Evolutionary conservation across 441 rosid species (phyloP).

Genomic region (Viola pubescens): DNA sequence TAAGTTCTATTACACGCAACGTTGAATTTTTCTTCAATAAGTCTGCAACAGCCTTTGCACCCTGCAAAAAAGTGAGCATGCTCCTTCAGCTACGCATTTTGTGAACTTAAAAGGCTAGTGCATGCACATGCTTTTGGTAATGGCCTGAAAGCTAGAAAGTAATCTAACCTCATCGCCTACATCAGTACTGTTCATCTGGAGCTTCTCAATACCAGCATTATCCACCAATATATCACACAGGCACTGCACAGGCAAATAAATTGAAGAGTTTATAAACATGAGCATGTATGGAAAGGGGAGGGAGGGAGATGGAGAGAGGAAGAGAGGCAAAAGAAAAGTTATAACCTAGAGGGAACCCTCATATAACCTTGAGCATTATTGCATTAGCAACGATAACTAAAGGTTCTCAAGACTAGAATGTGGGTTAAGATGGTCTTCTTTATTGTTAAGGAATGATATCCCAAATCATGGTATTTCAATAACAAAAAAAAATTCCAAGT

Average conservation of each 20-base stretch:
- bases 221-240: slow-evolving; percentile 62
- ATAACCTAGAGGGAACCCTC: too few species aligned
- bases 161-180: slow-evolving; percentile 80
- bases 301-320: not conserved
- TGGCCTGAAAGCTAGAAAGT: slow-evolving; percentile 13
- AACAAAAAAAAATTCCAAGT: too few species aligned
- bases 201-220: slow-evolving; percentile 65
- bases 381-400: too few species aligned
- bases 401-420: too few species aligned
- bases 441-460: too few species aligned
- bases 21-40: slow-evolving; percentile 68
- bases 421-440: too few species aligned
- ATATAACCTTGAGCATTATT: too few species aligned
- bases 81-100: slow-evolving; percentile 10
- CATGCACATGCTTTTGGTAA: slow-evolving; percentile 3
- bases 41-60: slow-evolving; percentile 81
- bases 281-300: not conserved
- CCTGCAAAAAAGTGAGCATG: slow-evolving; percentile 39
- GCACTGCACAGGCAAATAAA: slow-evolving; percentile 35
- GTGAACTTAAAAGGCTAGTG: not conserved
- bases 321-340: too few species aligned
- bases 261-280: not conserved
- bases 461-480: too few species aligned
- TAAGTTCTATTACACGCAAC: slow-evolving; percentile 73
- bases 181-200: slow-evolving; percentile 74